A percentile compares a stretch with the other conserved stretches of the same genome.
Evolutionary conservation across 805 yeast genomes (phyloP).

Genomic region (Cyberlindnera samutprakarnensis): DNA sequence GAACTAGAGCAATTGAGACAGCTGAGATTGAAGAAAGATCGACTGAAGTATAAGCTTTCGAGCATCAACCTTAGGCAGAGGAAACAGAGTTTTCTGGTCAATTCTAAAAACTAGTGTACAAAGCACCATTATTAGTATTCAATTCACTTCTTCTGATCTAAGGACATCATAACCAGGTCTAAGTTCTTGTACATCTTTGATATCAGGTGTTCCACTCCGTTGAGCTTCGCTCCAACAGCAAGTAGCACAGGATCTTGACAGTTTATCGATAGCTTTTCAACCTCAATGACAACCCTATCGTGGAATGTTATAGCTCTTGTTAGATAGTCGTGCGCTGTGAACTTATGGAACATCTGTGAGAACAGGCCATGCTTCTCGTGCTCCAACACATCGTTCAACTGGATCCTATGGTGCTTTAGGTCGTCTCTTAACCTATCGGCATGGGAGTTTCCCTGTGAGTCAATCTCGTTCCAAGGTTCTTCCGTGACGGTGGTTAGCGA

Average conservation of each 20-base stretch:
- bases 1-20: constrained; percentile 32
- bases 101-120: too few relatives aligned
- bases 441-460: constrained; percentile 38
- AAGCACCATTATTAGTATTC: too few relatives aligned
- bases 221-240: constrained; percentile 55
- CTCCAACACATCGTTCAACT: constrained; percentile 30
- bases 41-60: constrained; percentile 34
- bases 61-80: constrained; percentile 20
- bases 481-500: constrained; percentile 41
- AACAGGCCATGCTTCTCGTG: constrained; percentile 27
- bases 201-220: constrained; percentile 39
- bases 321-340: constrained; percentile 41
- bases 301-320: constrained; percentile 58
- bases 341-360: constrained; percentile 23
- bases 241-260: constrained; percentile 63
- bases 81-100: too few relatives aligned
- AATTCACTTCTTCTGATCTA: too few relatives aligned
- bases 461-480: constrained; percentile 57
- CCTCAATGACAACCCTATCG: constrained; percentile 52
- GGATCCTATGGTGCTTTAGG: constrained; percentile 36
- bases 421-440: constrained; percentile 52
- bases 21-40: constrained; percentile 35
- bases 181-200: constrained; percentile 20
- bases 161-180: constrained; percentile 17
- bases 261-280: constrained; percentile 49